Base-by-base conservation (phyloP, 306 rosid genomes). In the Rosa chinensis region DNA sequence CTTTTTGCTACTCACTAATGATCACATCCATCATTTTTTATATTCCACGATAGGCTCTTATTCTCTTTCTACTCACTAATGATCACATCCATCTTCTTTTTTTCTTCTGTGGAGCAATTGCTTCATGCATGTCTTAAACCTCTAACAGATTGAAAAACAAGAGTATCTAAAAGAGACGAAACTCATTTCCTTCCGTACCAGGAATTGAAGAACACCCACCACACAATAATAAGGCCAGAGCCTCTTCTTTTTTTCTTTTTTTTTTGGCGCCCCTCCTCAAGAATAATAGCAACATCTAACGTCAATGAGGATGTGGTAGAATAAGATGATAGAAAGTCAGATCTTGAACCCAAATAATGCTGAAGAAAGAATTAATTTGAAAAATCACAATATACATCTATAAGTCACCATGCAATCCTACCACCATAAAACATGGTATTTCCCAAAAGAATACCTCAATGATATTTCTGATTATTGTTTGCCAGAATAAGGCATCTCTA, bases 91-190 rank as follows among this genome's bases (percentile, higher is more conserved):
- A 59, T 35, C 28, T 25, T 25, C n/a, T 35, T 73, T 55, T 42
- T 32, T 72, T 39, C 6, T 56, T 42, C 66, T 20, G 0, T 20
- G n/a, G 52, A 5, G 3, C 0, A 72, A 32, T 53, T 10, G 35
- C 42, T 73, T 53, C 49, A 53, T 18, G 66, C 77, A 73, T 73
- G 37, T 37, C 35, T 18, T 5, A 25, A 53, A 73, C 64, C 77
- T 52, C 64, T 13, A 28, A 50, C 2, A 17, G 12, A 28, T 49
- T 5, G 45, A 32, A 72, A 52, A 52, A 20, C 45, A 72, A 1
- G 28, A 6, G 20, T 10, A 2, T 37, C 21, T 2, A 50, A 52
- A 72, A 32, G 18, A 71, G 48, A 10, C 20, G 16, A 32, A 63
- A 16, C 18, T 73, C 47, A 8, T 55, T 55, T 18, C 3, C 62